phyloP scores from a whole-genome alignment of 495 filamentous ascomycete species.

The Durotheca rogersii region DNA sequence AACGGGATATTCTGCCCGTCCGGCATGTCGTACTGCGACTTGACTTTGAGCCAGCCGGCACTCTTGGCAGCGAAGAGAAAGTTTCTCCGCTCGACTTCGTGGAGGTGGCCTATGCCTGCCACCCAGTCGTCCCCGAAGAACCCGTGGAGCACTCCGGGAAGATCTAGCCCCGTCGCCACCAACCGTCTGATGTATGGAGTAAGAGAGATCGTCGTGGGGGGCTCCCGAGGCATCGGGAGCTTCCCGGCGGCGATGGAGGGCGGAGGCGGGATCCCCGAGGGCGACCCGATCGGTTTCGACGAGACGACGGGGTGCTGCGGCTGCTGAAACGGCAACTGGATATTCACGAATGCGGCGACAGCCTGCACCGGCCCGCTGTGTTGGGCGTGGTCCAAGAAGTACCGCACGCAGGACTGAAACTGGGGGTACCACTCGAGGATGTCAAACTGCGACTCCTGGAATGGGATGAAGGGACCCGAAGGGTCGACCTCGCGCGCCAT shows the following conservation, averaged over 20 bases:
- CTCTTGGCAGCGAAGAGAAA: constrained; percentile 95
- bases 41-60: constrained; percentile 81
- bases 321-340: constrained; percentile 69
- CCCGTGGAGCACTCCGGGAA: constrained; percentile 78
- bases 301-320: constrained; percentile 36
- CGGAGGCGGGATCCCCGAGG: constrained; percentile 30
- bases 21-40: constrained; percentile 83
- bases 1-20: constrained; percentile 83
- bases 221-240: constrained; percentile 28
- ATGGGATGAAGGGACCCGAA: constrained; percentile 32
- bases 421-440: constrained; percentile 92
- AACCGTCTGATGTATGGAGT: constrained; percentile 88
- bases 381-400: constrained; percentile 92
- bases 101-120: constrained; percentile 72
- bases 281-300: constrained; percentile 34
- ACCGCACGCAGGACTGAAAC: constrained; percentile 87
- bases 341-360: constrained; percentile 88
- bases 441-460: constrained; percentile 61
- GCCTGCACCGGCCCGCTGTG: constrained; percentile 81
- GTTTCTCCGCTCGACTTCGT: constrained; percentile 89
- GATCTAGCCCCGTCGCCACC: constrained; percentile 88
- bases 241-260: constrained; percentile 31
- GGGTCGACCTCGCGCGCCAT: constrained; percentile 25
- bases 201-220: constrained; percentile 62
- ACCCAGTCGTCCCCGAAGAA: constrained; percentile 95